These are phyloP conservation scores for Plasmodium inui DNA, from an alignment of 169 alveolate species.

Conservation along the genomic window DNA sequence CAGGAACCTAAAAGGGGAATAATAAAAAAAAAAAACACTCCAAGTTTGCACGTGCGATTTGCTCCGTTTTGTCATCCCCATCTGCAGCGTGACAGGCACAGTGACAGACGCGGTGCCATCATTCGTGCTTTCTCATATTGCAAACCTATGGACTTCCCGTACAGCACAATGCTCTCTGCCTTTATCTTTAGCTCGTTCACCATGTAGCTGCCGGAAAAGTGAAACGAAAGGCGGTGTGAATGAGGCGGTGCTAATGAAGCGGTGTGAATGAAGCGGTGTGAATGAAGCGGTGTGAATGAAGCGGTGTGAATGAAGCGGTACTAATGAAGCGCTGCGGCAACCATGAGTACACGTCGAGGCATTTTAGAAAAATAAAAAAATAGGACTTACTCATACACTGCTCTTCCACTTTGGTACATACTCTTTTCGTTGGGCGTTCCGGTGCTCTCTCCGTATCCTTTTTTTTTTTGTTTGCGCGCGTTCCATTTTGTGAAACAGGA, in stretches of 20 bases:
- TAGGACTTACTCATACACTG: conserved; percentile 48
- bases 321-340: background rate
- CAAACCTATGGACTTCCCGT: conserved; percentile 74
- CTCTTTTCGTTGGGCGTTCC: conserved; percentile 52
- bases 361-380: conserved; percentile 17
- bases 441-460: conserved; percentile 75
- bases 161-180: conserved; percentile 47
- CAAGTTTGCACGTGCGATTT: conserved; percentile 6
- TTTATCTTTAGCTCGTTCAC: conserved; percentile 49
- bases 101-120: background rate
- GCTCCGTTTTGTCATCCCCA: background rate
- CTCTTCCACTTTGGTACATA: conserved; percentile 70
- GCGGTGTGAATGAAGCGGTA: too few species aligned
- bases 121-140: background rate
- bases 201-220: conserved; percentile 42
- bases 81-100: background rate
- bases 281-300: too few species aligned
- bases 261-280: too few species aligned
- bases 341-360: background rate
- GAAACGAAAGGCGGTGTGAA: background rate
- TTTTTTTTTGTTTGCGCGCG: conserved; percentile 24
- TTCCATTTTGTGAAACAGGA: background rate
- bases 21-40: conserved; percentile 1
- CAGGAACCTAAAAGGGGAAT: conserved; percentile 55
- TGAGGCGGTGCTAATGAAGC: background rate